Conservation (phyloP, 352 stramenopile genomes). For the Phytophthora aleatoria region DNA sequence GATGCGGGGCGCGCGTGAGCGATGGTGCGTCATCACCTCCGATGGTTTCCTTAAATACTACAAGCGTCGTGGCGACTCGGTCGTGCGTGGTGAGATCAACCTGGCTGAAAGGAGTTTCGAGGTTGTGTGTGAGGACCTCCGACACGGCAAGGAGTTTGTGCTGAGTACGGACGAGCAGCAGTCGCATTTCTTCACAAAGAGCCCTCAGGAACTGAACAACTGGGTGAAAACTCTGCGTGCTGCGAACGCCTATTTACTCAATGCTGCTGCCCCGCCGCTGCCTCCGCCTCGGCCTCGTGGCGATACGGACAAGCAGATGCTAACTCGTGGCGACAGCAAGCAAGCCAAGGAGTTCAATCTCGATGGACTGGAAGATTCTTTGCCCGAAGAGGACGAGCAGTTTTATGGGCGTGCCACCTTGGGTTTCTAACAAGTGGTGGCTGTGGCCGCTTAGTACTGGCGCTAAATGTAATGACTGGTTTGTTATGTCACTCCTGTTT, state of each 20-base stretch:
- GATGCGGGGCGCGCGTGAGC: conserved; percentile 83
- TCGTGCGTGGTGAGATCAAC: conserved; percentile 85
- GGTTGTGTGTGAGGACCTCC: conserved; percentile 79
- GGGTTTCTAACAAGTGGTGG: conserved; percentile 61
- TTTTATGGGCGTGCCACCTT: conserved; percentile 86
- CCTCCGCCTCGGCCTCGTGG: conserved; percentile 34
- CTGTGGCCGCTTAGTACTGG: conserved; percentile 13
- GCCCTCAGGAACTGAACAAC: conserved; percentile 64
- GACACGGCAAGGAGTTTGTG: conserved; percentile 79
- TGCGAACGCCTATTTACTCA: conserved; percentile 68
- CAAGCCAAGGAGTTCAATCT: conserved; percentile 45
- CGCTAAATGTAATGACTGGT: conserved; percentile 44
- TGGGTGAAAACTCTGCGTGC: conserved; percentile 84
- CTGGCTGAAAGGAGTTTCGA: conserved; percentile 80
- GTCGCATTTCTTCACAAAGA: conserved; percentile 87
- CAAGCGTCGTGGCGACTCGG: conserved; percentile 83
- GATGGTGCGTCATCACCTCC: conserved; percentile 81
- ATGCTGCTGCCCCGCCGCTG: conserved; percentile 35
- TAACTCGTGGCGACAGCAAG: conserved; percentile 30
- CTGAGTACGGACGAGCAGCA: conserved; percentile 84
- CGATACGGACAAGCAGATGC: conserved; percentile 29
- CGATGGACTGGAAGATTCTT: conserved; percentile 43
- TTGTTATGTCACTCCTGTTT: conserved; percentile 25
- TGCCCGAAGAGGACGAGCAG: conserved; percentile 73
- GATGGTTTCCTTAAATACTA: conserved; percentile 86